Evolutionary conservation across 2,329 filamentous ascomycete species (phyloP).

Genomic region (Xylogone sp.): DNA sequence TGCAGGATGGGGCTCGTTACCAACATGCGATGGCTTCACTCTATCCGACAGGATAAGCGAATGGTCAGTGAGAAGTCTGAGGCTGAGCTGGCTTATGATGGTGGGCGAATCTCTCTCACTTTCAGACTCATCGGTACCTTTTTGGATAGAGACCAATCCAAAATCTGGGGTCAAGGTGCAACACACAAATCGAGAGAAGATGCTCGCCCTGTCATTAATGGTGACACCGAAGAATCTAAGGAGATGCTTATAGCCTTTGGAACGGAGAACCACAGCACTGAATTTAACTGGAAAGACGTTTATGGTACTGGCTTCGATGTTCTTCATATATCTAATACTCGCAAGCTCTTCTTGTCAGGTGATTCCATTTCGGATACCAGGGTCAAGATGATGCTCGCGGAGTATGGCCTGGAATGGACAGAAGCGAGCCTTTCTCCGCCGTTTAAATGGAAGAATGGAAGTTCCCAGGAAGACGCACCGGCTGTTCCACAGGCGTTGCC

Average conservation of each 20-base stretch:
- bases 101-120: conserved; percentile 84
- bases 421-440: conserved; percentile 22
- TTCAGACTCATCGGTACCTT: conserved; percentile 90
- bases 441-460: conserved; percentile 24
- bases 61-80: conserved; percentile 59
- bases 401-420: conserved; percentile 39
- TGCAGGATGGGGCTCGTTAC: conserved; percentile 77
- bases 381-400: conserved; percentile 46
- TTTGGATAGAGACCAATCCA: conserved; percentile 55
- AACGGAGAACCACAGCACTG: conserved; percentile 70
- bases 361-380: conserved; percentile 46
- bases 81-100: conserved; percentile 67
- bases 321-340: conserved; percentile 51
- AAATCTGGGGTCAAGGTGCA: conserved; percentile 92
- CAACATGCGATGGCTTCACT: conserved; percentile 86
- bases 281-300: conserved; percentile 69
- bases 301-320: conserved; percentile 88
- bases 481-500: conserved; percentile 20
- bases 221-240: conserved; percentile 61
- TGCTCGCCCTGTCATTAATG: conserved; percentile 65
- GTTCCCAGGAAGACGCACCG: conserved; percentile 11
- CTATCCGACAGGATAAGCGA: conserved; percentile 86
- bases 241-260: conserved; percentile 77
- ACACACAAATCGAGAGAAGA: conserved; percentile 57
- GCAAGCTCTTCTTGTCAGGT: conserved; percentile 42